Conservation (phyloP, 345 rosid species). For the Litchi chinensis region DNA sequence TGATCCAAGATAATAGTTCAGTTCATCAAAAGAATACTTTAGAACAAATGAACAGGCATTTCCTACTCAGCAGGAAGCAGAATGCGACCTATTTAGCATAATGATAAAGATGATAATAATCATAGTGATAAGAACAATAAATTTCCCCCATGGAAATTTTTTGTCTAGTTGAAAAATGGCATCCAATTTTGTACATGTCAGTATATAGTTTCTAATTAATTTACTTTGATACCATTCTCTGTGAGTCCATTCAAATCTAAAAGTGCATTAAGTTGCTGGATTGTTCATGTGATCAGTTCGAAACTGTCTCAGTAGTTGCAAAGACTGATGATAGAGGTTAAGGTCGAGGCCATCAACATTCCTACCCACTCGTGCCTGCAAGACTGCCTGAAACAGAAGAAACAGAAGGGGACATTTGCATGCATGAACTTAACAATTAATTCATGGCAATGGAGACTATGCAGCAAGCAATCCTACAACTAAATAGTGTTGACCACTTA, state of each 20-base stretch:
- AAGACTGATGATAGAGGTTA: constrained; percentile 57
- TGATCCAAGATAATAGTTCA: too few relatives aligned
- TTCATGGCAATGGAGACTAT: background rate
- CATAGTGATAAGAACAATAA: too few relatives aligned
- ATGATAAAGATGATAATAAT: too few relatives aligned
- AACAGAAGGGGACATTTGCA: constrained; percentile 7
- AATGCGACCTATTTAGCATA: background rate
- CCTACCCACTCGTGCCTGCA: constrained; percentile 75
- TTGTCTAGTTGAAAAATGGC: background rate
- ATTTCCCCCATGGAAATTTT: background rate
- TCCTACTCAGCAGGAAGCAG: background rate
- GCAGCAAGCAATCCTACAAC: constrained; percentile 3
- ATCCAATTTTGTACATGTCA: background rate
- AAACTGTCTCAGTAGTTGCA: constrained; percentile 52
- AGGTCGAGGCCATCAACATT: constrained; percentile 84
- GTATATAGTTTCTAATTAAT: background rate
- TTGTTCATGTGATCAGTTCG: background rate
- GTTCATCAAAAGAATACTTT: too few relatives aligned
- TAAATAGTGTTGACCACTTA: constrained; percentile 18
- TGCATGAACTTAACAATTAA: background rate
- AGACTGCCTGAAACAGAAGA: constrained; percentile 53
- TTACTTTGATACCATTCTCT: too few relatives aligned
- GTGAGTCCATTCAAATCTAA: background rate
- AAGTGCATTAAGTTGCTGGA: background rate
- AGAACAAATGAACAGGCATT: too few relatives aligned